A percentile compares a stretch with the other conserved stretches of the same genome.
Evolutionary conservation across 192 early-diverging fungal genomes (phyloP).

Genomic region (Obelidium mucronatum): DNA sequence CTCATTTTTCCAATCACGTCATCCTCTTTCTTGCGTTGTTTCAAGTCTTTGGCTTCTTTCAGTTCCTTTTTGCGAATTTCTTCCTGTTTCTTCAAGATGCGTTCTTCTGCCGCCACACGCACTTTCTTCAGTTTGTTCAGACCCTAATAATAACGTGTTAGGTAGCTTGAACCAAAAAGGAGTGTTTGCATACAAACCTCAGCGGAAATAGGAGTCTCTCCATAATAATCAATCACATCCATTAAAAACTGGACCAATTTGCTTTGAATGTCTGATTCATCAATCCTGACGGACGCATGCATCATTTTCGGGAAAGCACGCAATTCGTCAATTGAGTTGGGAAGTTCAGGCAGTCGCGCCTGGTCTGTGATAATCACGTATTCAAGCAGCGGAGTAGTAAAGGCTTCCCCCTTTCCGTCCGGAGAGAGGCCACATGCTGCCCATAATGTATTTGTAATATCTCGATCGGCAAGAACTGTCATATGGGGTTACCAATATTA

Average conservation of each 20-base stretch:
- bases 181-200: slow-evolving; percentile 28
- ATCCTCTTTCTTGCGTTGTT: slow-evolving; percentile 72
- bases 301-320: slow-evolving; percentile 42
- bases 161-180: not conserved
- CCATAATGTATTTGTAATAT: slow-evolving; percentile 51
- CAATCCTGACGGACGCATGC: slow-evolving; percentile 39
- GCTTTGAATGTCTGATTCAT: not conserved
- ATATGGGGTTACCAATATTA: not conserved
- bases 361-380: slow-evolving; percentile 66
- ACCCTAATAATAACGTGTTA: slow-evolving; percentile 49
- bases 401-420: slow-evolving; percentile 39
- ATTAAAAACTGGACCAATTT: slow-evolving; percentile 39
- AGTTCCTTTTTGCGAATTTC: slow-evolving; percentile 75
- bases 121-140: slow-evolving; percentile 68
- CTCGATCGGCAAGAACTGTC: slow-evolving; percentile 58
- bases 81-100: slow-evolving; percentile 67
- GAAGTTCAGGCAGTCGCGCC: slow-evolving; percentile 53
- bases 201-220: slow-evolving; percentile 25
- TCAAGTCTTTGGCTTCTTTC: slow-evolving; percentile 68
- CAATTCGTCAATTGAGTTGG: slow-evolving; percentile 62
- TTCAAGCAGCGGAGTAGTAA: slow-evolving; percentile 56
- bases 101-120: slow-evolving; percentile 68
- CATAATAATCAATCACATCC: slow-evolving; percentile 55
- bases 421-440: slow-evolving; percentile 48
- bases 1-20: slow-evolving; percentile 70